Evolutionary conservation across 73 alveolate genomes (phyloP), one percentile per base, ranked within the genome.

Genomic region (Stentor roeselii): DNA sequence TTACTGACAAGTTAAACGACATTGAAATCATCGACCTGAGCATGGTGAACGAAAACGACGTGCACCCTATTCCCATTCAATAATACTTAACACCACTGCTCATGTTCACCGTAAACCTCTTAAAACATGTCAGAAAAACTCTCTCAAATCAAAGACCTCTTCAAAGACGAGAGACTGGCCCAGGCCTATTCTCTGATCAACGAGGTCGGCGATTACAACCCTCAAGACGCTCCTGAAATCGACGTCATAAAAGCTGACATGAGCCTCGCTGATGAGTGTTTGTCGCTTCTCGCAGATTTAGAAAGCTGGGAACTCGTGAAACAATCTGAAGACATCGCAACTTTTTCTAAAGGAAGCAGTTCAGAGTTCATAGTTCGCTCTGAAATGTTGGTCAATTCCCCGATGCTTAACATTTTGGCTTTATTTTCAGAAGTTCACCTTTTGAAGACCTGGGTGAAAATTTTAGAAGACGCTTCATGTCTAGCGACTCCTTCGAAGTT

Each of bases 311-410:
- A n/a, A n/a, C 80, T 67, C 14, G 80, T 67, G 41, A 32, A 21
- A 21, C 80, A 67, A 67, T 15, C n/a, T 2, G 80, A 67, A 67
- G 80, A 67, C 14, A 67, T 67, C 37, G 80, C 80, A 27, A 67
- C 80, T 30, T 67, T 67, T 67, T 30, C 80, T 21, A 67, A 67
- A 67, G 37, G 37, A 27, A 67, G 41, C 27, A 2, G 41, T 0
- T 30, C 50, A 15, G 80, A 67, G 34, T 21, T 67, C 27, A 67
- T 67, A 30, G 41, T 67, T 34, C 37, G 80, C 14, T 36, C 41
- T 21, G 80, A 67, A 67, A 67, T 67, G 80, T 21, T 67, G 11
- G n/a, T 34, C 27, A n/a, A 67, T 32, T 21, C 80, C 14, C 80
- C 80, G 0, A 67, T 67, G 37, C 11, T 32, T 30, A 36, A 36